Conservation (phyloP, 192 early-diverging fungal species). For the Gaertneriomyces semiglobifer region DNA sequence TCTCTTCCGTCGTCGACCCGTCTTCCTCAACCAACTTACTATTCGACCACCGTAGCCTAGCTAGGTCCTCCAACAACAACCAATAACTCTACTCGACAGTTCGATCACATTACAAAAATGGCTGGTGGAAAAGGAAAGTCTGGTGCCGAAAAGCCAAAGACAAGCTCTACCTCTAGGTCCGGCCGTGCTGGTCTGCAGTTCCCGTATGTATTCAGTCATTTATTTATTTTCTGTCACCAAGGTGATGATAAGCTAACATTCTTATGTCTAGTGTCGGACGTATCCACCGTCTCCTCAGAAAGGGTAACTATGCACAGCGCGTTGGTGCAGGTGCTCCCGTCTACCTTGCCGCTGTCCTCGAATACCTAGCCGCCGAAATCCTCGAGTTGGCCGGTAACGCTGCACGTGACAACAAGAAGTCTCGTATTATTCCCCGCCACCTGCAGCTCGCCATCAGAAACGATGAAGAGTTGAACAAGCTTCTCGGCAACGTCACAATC, state of each 20-base stretch:
- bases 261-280: conserved; percentile 51
- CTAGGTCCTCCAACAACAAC: conserved; percentile 20
- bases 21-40: neutral
- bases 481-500: conserved; percentile 84
- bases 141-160: conserved; percentile 31
- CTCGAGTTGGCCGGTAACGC: conserved; percentile 95
- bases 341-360: conserved; percentile 92
- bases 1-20: neutral
- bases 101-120: conserved; percentile 23
- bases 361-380: conserved; percentile 95
- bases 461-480: conserved; percentile 93
- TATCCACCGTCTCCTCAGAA: conserved; percentile 91
- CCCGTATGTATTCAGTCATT: conserved; percentile 31
- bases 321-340: conserved; percentile 89
- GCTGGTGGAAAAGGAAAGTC: conserved; percentile 48
- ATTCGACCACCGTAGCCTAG: conserved; percentile 6
- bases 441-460: conserved; percentile 93
- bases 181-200: conserved; percentile 92
- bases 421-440: conserved; percentile 94
- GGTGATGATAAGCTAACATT: too few relatives aligned
- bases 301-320: conserved; percentile 92
- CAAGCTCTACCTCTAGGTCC: conserved; percentile 51
- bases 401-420: conserved; percentile 91
- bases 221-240: too few relatives aligned
- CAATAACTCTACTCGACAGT: conserved; percentile 3